A percentile compares a stretch with the other conserved stretches of the same genome.
phyloP scores from a whole-genome alignment of 495 filamentous ascomycete species.

The Trichoderma virens region DNA sequence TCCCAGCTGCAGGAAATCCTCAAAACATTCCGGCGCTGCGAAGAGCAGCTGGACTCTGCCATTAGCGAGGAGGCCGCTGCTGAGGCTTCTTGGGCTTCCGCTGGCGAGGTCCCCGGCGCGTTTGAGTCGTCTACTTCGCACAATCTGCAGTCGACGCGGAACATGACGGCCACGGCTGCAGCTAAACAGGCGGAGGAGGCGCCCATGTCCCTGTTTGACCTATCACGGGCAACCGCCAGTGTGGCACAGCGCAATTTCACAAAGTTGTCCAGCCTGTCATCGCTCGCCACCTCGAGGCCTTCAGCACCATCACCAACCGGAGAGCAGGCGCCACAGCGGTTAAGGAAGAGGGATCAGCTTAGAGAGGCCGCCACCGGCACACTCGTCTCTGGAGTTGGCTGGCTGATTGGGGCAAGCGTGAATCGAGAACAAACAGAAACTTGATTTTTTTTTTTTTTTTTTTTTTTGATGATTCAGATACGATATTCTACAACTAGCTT shows the following conservation, averaged over 20 bases:
- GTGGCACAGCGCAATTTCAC: slow-evolving; percentile 52
- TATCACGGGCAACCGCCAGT: slow-evolving; percentile 71
- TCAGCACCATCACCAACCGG: neutral
- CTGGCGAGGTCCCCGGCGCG: slow-evolving; percentile 61
- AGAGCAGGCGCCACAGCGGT: slow-evolving; percentile 37
- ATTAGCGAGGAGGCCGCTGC: slow-evolving; percentile 64
- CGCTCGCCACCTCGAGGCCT: neutral
- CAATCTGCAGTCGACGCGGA: neutral
- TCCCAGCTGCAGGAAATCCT: slow-evolving; percentile 77
- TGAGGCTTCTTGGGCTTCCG: slow-evolving; percentile 64
- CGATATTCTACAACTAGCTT: neutral
- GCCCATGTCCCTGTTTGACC: slow-evolving; percentile 90
- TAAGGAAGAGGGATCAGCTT: slow-evolving; percentile 75
- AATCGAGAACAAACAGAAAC: slow-evolving; percentile 5
- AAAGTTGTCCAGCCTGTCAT: slow-evolving; percentile 34
- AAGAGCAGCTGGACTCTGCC: slow-evolving; percentile 70
- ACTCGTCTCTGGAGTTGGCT: slow-evolving; percentile 75
- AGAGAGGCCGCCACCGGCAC: slow-evolving; percentile 64
- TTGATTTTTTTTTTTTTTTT: neutral
- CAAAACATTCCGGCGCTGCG: slow-evolving; percentile 73
- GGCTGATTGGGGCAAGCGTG: slow-evolving; percentile 58
- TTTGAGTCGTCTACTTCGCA: slow-evolving; percentile 34
- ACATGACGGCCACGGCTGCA: slow-evolving; percentile 17
- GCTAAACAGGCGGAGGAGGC: slow-evolving; percentile 52
- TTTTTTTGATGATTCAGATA: neutral